Conservation (phyloP, 352 stramenopile genomes). For the Sclerospora graminicola region DNA sequence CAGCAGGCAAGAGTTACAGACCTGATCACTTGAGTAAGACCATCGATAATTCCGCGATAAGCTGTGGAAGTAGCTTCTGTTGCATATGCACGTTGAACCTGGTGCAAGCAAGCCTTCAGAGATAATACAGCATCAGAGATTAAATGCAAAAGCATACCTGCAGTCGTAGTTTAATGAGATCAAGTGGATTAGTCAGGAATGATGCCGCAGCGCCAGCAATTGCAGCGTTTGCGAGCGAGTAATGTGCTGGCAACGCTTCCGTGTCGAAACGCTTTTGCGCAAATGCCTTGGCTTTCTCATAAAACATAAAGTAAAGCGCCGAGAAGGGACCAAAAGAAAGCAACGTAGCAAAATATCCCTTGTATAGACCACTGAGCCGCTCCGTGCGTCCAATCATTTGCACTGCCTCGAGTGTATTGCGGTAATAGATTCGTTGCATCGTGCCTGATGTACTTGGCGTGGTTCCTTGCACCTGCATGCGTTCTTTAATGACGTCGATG, state of each 20-base stretch:
- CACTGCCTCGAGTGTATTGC: constrained; percentile 85
- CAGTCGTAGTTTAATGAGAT: constrained; percentile 94
- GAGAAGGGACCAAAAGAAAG: constrained; percentile 96
- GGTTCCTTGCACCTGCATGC: constrained; percentile 92
- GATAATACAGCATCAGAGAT: neutral
- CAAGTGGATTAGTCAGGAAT: constrained; percentile 94
- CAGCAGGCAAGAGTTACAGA: constrained; percentile 8
- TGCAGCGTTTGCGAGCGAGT: constrained; percentile 60
- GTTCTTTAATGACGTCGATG: constrained; percentile 98
- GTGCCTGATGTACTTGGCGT: neutral
- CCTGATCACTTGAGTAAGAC: constrained; percentile 70
- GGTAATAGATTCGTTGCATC: constrained; percentile 70
- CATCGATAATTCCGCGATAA: constrained; percentile 81
- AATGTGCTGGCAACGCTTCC: constrained; percentile 42
- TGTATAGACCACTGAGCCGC: constrained; percentile 90
- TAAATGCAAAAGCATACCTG: constrained; percentile 57
- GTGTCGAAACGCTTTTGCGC: constrained; percentile 28
- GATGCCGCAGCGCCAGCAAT: constrained; percentile 86
- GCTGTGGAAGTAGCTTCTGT: constrained; percentile 15
- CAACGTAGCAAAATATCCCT: constrained; percentile 91
- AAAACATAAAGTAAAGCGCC: constrained; percentile 97
- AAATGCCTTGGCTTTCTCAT: constrained; percentile 82
- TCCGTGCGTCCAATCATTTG: constrained; percentile 87
- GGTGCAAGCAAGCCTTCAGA: neutral
- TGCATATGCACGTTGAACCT: constrained; percentile 42